These are phyloP conservation scores for Chrysosporium keratinophilum DNA, from an alignment of 2,329 filamentous ascomycete species.

Conservation along the genomic window DNA sequence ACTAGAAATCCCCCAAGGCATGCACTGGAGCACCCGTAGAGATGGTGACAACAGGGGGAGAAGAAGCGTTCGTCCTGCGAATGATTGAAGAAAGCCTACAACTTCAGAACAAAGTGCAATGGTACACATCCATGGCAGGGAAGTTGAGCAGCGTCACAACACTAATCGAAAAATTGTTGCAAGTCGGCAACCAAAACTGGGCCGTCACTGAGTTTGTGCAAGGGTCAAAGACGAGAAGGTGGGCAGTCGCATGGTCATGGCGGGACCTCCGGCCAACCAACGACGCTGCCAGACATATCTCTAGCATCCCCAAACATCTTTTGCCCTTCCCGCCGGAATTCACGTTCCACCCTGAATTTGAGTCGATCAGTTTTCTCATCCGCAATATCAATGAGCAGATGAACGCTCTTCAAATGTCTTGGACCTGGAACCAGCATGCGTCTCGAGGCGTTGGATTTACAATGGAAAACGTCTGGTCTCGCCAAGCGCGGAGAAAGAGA, in stretches of 20 bases:
- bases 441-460: conserved; percentile 53
- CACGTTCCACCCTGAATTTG: conserved; percentile 31
- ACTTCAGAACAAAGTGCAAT: conserved; percentile 54
- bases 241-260: conserved; percentile 87
- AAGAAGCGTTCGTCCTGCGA: conserved; percentile 60
- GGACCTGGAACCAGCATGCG: conserved; percentile 50
- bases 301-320: conserved; percentile 40
- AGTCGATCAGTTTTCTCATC: conserved; percentile 26
- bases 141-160: conserved; percentile 60
- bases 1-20: conserved; percentile 22
- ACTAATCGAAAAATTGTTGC: conserved; percentile 50
- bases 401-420: conserved; percentile 49
- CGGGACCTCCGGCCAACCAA: conserved; percentile 52
- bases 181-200: conserved; percentile 58
- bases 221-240: conserved; percentile 66
- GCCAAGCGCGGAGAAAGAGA: conserved; percentile 57
- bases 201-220: conserved; percentile 73
- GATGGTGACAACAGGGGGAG: conserved; percentile 75
- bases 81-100: conserved; percentile 60
- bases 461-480: conserved; percentile 62
- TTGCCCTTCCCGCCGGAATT: conserved; percentile 45
- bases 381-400: conserved; percentile 42
- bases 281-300: conserved; percentile 34
- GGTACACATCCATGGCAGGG: conserved; percentile 89
- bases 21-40: conserved; percentile 69